Percentiles rank a stretch among this genome's conserved stretches.
phyloP scores from a whole-genome alignment of 2,329 filamentous ascomycete species.

The Exutisphaerella laricina region DNA sequence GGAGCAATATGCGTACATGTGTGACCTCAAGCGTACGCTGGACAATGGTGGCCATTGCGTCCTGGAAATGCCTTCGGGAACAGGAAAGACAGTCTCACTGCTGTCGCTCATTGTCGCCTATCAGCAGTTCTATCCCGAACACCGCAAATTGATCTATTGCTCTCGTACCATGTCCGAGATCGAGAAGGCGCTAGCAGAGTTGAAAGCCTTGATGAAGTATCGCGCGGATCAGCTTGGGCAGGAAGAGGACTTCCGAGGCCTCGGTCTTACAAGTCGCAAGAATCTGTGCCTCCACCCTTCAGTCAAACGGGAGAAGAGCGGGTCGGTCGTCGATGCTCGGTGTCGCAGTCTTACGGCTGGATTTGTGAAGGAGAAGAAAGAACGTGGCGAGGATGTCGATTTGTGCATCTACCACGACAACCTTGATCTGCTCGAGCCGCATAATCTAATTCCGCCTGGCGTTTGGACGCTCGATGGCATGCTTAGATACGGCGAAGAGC shows the following conservation, averaged over 20 bases:
- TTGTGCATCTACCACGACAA: slow-evolving; percentile 98
- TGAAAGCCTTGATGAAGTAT: slow-evolving; percentile 93
- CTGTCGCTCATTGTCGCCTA: slow-evolving; percentile 95
- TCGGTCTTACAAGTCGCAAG: slow-evolving; percentile 93
- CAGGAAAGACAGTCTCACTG: slow-evolving; percentile 93
- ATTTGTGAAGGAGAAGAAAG: slow-evolving; percentile 97
- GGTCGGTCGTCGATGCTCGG: slow-evolving; percentile 85
- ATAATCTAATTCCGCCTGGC: slow-evolving; percentile 88
- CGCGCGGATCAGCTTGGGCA: slow-evolving; percentile 81
- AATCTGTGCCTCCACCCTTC: slow-evolving; percentile 95
- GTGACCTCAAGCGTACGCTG: slow-evolving; percentile 79
- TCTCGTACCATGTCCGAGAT: slow-evolving; percentile 99
- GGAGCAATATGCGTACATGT: slow-evolving; percentile 76
- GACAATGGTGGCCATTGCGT: slow-evolving; percentile 94
- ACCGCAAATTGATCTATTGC: slow-evolving; percentile 96
- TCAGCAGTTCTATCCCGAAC: slow-evolving; percentile 87
- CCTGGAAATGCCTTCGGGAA: slow-evolving; percentile 97
- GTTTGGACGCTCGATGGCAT: slow-evolving; percentile 94
- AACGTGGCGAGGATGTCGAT: slow-evolving; percentile 88
- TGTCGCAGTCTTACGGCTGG: slow-evolving; percentile 93
- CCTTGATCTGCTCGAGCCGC: slow-evolving; percentile 86
- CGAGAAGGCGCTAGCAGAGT: slow-evolving; percentile 88
- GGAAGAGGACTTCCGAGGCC: slow-evolving; percentile 85
- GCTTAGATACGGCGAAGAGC: slow-evolving; percentile 81
- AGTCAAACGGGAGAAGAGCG: slow-evolving; percentile 94